Base-by-base conservation (phyloP, 2,329 filamentous ascomycete species). In the Penicillium sp. region DNA sequence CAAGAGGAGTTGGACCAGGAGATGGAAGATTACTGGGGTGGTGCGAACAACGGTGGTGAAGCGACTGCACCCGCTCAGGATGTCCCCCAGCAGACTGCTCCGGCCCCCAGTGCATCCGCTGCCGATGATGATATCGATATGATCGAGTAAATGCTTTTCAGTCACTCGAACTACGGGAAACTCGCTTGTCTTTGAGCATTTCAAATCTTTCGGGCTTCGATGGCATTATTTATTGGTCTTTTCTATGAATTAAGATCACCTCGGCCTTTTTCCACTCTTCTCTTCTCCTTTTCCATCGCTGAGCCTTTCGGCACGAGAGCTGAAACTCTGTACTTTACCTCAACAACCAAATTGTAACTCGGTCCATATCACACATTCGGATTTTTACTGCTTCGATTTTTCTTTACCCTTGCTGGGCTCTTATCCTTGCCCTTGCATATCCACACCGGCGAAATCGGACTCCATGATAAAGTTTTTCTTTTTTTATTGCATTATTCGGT, bases 1-100 rank as follows among this genome's bases (percentile, higher is more conserved):
- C 89, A 92, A 64, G 90, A 96, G 66, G 90, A 97, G 72, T 80
- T 97, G 39, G 92, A 97, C 72, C 90, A 90, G n/a, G 92, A 97
- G 76, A 97, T 97, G 92, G 91, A 88, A 31, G 90, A 96, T 70
- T 97, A 97, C 74, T 97, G 91, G 79, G 86, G 82, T 31, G 78
- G 77, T 26, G 72, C 74, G 37, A 73, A 58, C 49, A 60, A 66
- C 46, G 70, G 66, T 45, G 69, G 75, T 46, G 74, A 69, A 50
- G 68, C 69, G 18, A 65, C 70, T 10, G 69, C 72, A 29, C 64
- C 75, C 22, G 65, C 66, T 54, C 68, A 67, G 37, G 67, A 56
- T 58, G 66, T 39, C 37, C 37, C 57, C 13, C 57, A 58, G 53
- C 62, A 69, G 49, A 57, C 63, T 40, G 68, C 65, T 9, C 67